These are phyloP conservation scores for Mucor velutinosus DNA, from an alignment of 371 early-diverging fungal genomes.

Conservation along the genomic window DNA sequence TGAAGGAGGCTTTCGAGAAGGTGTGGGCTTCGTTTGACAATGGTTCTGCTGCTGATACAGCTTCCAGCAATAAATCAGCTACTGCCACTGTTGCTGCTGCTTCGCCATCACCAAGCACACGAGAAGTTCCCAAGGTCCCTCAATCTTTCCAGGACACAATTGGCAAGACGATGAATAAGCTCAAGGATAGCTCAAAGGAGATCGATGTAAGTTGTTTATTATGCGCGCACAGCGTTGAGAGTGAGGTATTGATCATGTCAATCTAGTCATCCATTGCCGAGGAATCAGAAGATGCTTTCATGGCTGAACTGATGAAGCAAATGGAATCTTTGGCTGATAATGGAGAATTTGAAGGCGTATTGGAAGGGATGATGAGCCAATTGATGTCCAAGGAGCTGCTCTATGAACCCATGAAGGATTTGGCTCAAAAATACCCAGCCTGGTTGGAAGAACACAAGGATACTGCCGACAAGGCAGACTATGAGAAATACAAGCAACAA, in stretches of 20 bases:
- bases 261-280: conserved; percentile 64
- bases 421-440: conserved; percentile 79
- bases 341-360: conserved; percentile 81
- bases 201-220: conserved; percentile 63
- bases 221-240: not conserved
- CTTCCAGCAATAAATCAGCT: conserved; percentile 14
- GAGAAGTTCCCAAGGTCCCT: conserved; percentile 18
- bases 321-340: conserved; percentile 82
- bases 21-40: conserved; percentile 59
- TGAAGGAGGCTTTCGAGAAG: conserved; percentile 68
- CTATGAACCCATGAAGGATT: conserved; percentile 92
- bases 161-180: conserved; percentile 82
- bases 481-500: conserved; percentile 76
- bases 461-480: conserved; percentile 66
- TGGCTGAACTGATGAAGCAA: conserved; percentile 90
- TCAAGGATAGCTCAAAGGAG: conserved; percentile 82
- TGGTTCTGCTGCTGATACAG: conserved; percentile 9
- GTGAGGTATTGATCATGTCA: not conserved
- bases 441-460: conserved; percentile 81
- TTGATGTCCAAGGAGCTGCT: conserved; percentile 91
- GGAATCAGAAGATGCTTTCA: conserved; percentile 69
- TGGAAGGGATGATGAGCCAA: conserved; percentile 89
- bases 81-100: conserved; percentile 14
- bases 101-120: not conserved
- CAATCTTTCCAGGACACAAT: conserved; percentile 78